Conservation (phyloP, 768 basidiomycete species). For the Gloeostereum incarnatum region DNA sequence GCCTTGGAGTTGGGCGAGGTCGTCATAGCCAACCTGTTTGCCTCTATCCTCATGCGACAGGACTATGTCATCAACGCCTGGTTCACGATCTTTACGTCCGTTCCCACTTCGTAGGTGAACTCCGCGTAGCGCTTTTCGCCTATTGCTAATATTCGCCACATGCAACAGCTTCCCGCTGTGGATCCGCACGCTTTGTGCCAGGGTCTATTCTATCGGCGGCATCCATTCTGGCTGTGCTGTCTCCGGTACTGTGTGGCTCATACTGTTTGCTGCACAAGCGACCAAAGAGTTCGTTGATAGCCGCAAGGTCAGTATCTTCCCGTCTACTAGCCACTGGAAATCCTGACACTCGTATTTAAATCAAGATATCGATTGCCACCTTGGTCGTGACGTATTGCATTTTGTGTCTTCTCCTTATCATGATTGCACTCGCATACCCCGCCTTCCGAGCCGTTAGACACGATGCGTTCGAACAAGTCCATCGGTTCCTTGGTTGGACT, state of each 20-base stretch:
- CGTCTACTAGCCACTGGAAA: neutral
- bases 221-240: slow-evolving; percentile 49
- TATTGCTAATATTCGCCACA: slow-evolving; percentile 3
- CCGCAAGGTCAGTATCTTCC: slow-evolving; percentile 20
- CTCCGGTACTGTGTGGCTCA: slow-evolving; percentile 46
- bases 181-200: slow-evolving; percentile 41
- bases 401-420: slow-evolving; percentile 33
- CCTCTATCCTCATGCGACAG: slow-evolving; percentile 26
- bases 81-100: slow-evolving; percentile 40
- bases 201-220: slow-evolving; percentile 52
- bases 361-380: slow-evolving; percentile 4
- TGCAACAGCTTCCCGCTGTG: slow-evolving; percentile 37
- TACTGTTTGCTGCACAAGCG: slow-evolving; percentile 38
- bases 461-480: slow-evolving; percentile 43
- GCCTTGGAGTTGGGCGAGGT: slow-evolving; percentile 27
- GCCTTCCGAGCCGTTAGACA: slow-evolving; percentile 36
- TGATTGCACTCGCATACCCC: slow-evolving; percentile 44
- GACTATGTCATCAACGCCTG: slow-evolving; percentile 53
- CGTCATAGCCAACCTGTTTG: slow-evolving; percentile 36
- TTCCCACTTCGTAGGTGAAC: slow-evolving; percentile 32
- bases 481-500: slow-evolving; percentile 51
- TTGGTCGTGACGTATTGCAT: slow-evolving; percentile 42
- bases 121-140: slow-evolving; percentile 2
- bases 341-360: neutral
- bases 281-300: slow-evolving; percentile 36